Conservation (phyloP, 257 asterid genomes). For the Gynochthodes officinalis region DNA sequence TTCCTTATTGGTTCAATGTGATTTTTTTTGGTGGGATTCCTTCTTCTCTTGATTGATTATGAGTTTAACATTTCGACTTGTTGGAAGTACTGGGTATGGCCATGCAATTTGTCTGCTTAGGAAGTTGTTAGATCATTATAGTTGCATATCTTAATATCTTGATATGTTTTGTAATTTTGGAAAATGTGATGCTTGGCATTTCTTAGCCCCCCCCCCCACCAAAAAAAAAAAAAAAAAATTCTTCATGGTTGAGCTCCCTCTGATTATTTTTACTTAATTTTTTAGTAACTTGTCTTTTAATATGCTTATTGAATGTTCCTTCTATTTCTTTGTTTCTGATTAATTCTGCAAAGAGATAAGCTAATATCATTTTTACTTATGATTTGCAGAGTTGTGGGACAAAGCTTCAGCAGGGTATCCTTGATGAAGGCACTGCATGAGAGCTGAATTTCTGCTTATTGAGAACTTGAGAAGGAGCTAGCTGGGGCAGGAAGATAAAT, state of each 20-base stretch:
- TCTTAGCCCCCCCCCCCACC: too few species aligned
- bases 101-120: too few species aligned
- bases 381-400: constrained; percentile 23
- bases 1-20: neutral
- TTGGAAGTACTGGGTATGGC: neutral
- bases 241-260: too few species aligned
- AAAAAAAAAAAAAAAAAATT: too few species aligned
- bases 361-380: neutral
- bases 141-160: too few species aligned
- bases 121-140: too few species aligned
- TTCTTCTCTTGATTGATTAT: too few species aligned
- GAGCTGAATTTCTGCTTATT: constrained; percentile 21
- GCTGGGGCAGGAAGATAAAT: neutral
- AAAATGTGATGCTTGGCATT: neutral
- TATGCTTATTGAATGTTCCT: neutral
- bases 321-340: neutral
- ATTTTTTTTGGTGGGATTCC: neutral
- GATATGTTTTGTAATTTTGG: neutral
- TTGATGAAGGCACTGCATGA: constrained; percentile 92
- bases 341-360: neutral
- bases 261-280: neutral
- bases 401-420: constrained; percentile 79
- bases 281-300: neutral
- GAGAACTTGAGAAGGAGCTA: neutral
- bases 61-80: neutral